Conservation (phyloP, 1,284 basidiomycete genomes). For the Rhizoctonia solani region DNA sequence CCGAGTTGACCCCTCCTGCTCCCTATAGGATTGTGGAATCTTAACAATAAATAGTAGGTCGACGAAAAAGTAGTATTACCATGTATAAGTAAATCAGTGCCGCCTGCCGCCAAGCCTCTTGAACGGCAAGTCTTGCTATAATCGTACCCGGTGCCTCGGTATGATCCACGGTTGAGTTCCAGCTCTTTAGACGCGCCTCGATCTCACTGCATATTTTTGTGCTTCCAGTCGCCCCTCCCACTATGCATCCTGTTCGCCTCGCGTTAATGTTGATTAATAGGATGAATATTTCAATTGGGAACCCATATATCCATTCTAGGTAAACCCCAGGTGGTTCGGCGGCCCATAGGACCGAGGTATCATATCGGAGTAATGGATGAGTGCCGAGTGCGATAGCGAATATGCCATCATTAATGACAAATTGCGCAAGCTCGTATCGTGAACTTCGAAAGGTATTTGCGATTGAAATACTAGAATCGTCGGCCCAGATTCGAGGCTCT, state of each 20-base stretch:
- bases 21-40: not conserved
- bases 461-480: conserved; percentile 5
- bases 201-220: not conserved
- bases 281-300: not conserved
- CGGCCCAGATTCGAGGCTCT: not conserved
- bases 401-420: not conserved
- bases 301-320: not conserved
- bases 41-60: not conserved
- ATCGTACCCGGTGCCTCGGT: not conserved
- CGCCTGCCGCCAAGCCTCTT: conserved; percentile 20
- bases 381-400: not conserved
- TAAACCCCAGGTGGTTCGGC: not conserved
- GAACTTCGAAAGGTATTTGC: not conserved
- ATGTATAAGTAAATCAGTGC: conserved; percentile 19
- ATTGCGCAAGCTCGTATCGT: not conserved
- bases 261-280: not conserved
- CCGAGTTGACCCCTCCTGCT: not conserved
- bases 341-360: not conserved
- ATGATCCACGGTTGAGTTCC: not conserved
- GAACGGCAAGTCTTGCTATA: conserved; percentile 3
- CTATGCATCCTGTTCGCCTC: not conserved
- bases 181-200: not conserved
- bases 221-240: not conserved
- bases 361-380: not conserved
- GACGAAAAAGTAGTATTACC: not conserved